Conservation (phyloP, 176 grass and related monocot genomes). For the Bromus sterilis region DNA sequence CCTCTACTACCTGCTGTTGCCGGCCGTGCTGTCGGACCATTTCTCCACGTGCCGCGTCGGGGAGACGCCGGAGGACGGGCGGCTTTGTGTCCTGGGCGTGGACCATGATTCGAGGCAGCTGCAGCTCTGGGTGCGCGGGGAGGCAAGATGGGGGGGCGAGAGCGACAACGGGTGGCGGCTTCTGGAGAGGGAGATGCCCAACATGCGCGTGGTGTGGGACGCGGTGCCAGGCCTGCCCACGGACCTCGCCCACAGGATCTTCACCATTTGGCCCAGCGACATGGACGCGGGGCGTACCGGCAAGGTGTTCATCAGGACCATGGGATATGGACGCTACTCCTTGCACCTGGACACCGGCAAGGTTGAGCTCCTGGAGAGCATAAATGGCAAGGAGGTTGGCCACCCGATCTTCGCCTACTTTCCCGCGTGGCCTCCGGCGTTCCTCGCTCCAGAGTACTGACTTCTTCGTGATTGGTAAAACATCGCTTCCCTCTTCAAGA, state of each 20-base stretch:
- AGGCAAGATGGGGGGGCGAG: not conserved
- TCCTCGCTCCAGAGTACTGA: not conserved
- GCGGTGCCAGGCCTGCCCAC: not conserved
- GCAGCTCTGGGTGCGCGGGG: not conserved
- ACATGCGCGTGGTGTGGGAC: not conserved
- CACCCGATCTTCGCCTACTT: not conserved
- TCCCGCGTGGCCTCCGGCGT: not conserved
- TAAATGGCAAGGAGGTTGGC: not conserved
- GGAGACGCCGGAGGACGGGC: not conserved
- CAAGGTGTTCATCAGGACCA: not conserved
- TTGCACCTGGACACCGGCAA: not conserved
- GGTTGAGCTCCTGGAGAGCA: not conserved
- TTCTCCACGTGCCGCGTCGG: not conserved
- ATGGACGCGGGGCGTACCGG: not conserved
- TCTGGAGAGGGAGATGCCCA: not conserved
- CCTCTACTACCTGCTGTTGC: not conserved
- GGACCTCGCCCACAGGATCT: not conserved
- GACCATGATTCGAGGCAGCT: not conserved
- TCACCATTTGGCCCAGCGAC: conserved; percentile 1
- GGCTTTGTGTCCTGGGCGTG: not conserved
- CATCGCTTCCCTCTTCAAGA: not conserved
- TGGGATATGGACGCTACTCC: conserved; percentile 4
- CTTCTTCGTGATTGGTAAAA: not conserved
- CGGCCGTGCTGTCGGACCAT: not conserved
- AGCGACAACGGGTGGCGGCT: conserved; percentile 15